Base-by-base conservation (phyloP, 371 early-diverging fungal species). In the Mucor sp. region DNA sequence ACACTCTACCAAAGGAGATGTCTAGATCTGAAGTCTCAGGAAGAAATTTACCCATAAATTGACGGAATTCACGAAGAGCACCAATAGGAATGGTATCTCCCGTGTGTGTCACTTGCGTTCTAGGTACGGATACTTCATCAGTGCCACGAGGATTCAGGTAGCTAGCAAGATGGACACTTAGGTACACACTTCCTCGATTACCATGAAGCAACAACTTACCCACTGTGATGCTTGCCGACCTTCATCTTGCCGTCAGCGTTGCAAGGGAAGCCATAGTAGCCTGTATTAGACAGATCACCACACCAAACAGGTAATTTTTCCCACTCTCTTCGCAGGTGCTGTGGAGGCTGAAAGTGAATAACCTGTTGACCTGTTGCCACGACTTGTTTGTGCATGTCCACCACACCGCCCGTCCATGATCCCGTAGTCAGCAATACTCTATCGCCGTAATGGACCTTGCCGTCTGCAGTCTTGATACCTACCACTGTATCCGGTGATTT, bases 341-440 rank as follows among this genome's bases (percentile, higher is more conserved):
- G 35, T 53, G 74, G 73, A 9, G 74, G 70, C 17, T 69, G 59
- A 59, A 87, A 77, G 8, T 86, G 87, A 23, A 86, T 65, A 4
- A 89, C 89, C 23, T 85, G 74, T 64, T 86, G 85, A 12, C 85
- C 87, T 11, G 82, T 74, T 2, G 89, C 84, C 3, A 66, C 67
- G 28, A 85, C 66, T 30, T 79, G 63, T 23, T 72, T 63, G 19
- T 69, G 65, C 67, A 84, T 68, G 30, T 84, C 80, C 1, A 89
- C 63, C 39, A 86, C 9, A 0, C 80, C 73, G 0, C 83, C 73
- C 5, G 85, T 82, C 89, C 89, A 89, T 25, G 85, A 74, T 4
- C 87, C 89, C 0, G 86, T 78, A 2, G 85, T 78, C n/a, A 86
- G 66, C 9, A 89, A 21, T 0, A 89, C 85, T 12, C 53, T 69